phyloP scores from a whole-genome alignment of 2,329 filamentous ascomycete genomes.

The Neospermospora avenae region DNA sequence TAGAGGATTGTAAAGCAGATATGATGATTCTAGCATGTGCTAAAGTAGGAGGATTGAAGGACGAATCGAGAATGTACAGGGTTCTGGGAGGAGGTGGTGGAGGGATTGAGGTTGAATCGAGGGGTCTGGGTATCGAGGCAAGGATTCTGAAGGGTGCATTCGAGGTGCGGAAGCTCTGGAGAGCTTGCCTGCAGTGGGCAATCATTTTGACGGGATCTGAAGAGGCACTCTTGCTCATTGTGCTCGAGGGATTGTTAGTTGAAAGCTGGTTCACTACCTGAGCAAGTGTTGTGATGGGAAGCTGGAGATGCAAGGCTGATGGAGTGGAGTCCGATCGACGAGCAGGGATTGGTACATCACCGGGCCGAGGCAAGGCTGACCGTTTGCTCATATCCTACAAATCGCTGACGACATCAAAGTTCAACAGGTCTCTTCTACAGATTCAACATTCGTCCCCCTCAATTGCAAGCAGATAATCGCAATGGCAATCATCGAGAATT shows the following conservation, averaged over 20 bases:
- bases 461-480: neutral
- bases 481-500: constrained; percentile 33
- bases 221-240: constrained; percentile 3
- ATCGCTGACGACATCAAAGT: constrained; percentile 17
- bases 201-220: constrained; percentile 1
- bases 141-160: constrained; percentile 29
- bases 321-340: neutral
- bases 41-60: constrained; percentile 64
- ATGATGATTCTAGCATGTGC: constrained; percentile 58
- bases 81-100: constrained; percentile 29
- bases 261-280: too few relatives aligned
- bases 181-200: constrained; percentile 8
- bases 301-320: neutral
- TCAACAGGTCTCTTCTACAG: neutral
- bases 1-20: constrained; percentile 39
- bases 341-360: neutral
- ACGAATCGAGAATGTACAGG: constrained; percentile 62
- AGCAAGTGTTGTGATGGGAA: too few relatives aligned
- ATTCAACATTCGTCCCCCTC: neutral
- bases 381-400: neutral
- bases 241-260: neutral
- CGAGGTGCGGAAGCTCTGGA: constrained; percentile 17
- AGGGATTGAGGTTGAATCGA: constrained; percentile 6
- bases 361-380: constrained; percentile 11
- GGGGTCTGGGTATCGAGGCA: constrained; percentile 20